Conservation (phyloP, 805 yeast species). For the Lipomyces orientalis region DNA sequence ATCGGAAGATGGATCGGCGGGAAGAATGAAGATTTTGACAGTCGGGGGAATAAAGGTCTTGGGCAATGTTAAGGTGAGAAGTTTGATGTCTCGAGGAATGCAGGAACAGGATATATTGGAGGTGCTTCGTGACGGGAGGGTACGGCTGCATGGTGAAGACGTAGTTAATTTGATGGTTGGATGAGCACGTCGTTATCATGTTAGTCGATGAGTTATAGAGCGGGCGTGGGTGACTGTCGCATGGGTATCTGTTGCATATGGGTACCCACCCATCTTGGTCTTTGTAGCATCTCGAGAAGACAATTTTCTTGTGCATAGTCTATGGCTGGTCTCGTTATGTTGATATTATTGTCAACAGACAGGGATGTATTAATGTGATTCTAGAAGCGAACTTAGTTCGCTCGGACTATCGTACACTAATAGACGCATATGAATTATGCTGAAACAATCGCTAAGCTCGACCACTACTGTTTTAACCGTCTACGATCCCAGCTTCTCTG, state of each 20-base stretch:
- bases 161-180: conserved; percentile 31
- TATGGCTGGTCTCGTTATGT: background rate
- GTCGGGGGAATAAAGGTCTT: conserved; percentile 29
- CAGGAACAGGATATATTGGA: conserved; percentile 27
- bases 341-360: background rate
- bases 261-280: background rate
- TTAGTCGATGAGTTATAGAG: background rate
- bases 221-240: background rate
- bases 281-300: background rate
- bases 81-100: conserved; percentile 25
- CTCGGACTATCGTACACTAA: background rate
- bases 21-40: conserved; percentile 21
- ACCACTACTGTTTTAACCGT: background rate
- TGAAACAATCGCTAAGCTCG: background rate
- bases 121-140: conserved; percentile 28
- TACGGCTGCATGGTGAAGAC: conserved; percentile 29
- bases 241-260: background rate
- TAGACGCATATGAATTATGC: background rate
- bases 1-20: conserved; percentile 10
- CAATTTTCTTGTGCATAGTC: background rate
- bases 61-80: conserved; percentile 30
- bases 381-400: background rate
- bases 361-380: background rate
- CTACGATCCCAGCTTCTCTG: conserved; percentile 27
- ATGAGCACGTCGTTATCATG: background rate